Percentiles rank a stretch among this genome's conserved stretches.
Conservation (phyloP, 371 early-diverging fungal species). For the Rhizopus delemar region DNA sequence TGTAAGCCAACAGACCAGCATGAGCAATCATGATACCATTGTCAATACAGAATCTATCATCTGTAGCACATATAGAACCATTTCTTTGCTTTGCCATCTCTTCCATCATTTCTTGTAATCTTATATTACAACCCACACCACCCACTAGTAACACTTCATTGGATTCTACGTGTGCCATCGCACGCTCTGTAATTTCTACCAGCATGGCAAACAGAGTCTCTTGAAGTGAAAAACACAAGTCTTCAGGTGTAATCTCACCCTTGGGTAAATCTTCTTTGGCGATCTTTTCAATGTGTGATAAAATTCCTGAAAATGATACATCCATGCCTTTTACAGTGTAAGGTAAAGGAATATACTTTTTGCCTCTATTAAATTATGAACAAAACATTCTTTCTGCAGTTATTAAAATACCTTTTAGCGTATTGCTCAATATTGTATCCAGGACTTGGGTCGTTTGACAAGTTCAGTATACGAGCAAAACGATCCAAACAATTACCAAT, state of each 20-base stretch:
- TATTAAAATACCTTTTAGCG: constrained; percentile 74
- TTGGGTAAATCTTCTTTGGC: constrained; percentile 66
- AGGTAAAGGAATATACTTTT: constrained; percentile 88
- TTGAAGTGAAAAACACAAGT: constrained; percentile 97
- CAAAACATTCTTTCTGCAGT: background rate
- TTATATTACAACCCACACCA: constrained; percentile 97
- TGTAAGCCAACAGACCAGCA: constrained; percentile 86
- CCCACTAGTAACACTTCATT: constrained; percentile 97
- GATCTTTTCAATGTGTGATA: constrained; percentile 85
- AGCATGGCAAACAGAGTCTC: constrained; percentile 99
- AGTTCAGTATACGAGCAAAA: constrained; percentile 91
- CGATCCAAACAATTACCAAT: constrained; percentile 99
- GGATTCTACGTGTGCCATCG: constrained; percentile 97
- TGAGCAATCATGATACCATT: constrained; percentile 99
- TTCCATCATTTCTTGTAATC: constrained; percentile 99
- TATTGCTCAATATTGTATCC: constrained; percentile 98
- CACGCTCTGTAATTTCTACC: constrained; percentile 99
- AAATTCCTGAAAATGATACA: constrained; percentile 98
- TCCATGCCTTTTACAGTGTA: constrained; percentile 99
- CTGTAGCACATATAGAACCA: constrained; percentile 93
- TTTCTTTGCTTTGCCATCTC: constrained; percentile 93
- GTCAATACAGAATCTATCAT: constrained; percentile 99
- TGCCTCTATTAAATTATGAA: constrained; percentile 62
- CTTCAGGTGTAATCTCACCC: constrained; percentile 74
- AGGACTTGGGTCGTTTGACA: constrained; percentile 98